Conservation (phyloP, 2,329 filamentous ascomycete species). For the Aureobasidium sp. region DNA sequence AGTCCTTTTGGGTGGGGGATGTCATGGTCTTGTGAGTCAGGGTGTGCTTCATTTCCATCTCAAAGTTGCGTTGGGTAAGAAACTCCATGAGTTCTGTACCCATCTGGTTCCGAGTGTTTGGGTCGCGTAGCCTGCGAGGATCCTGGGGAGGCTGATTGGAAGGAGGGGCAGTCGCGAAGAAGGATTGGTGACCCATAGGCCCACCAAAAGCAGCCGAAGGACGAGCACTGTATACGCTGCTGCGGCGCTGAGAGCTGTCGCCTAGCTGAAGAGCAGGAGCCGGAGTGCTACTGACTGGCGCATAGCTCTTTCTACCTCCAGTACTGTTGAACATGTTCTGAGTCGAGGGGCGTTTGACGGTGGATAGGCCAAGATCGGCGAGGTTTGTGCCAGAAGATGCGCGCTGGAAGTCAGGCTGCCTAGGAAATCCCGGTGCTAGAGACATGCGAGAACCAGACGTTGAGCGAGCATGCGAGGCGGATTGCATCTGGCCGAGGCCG, state of each 20-base stretch:
- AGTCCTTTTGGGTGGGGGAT: constrained; percentile 95
- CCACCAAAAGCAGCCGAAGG: constrained; percentile 55
- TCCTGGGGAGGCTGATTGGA: constrained; percentile 77
- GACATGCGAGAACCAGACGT: constrained; percentile 78
- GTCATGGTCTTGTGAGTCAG: constrained; percentile 86
- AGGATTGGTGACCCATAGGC: constrained; percentile 72
- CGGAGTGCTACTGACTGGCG: constrained; percentile 48
- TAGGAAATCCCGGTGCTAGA: constrained; percentile 73
- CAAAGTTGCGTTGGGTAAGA: constrained; percentile 86
- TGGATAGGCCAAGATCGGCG: constrained; percentile 70
- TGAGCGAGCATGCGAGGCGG: constrained; percentile 67
- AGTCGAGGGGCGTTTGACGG: constrained; percentile 75
- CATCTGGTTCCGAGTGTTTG: constrained; percentile 70
- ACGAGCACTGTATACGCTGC: constrained; percentile 55
- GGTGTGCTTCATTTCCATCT: constrained; percentile 93
- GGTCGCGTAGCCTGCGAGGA: constrained; percentile 76
- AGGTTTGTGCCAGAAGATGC: constrained; percentile 68
- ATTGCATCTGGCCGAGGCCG: constrained; percentile 56
- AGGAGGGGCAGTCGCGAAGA: constrained; percentile 82
- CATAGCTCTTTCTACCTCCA: constrained; percentile 61
- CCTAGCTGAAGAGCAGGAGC: constrained; percentile 34
- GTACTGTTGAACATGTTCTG: constrained; percentile 52
- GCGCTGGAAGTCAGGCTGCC: constrained; percentile 78
- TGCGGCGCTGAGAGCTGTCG: constrained; percentile 58
- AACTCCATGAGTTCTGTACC: constrained; percentile 88